A percentile compares a stretch with the other conserved stretches of the same genome.
phyloP scores from a whole-genome alignment of 23 red algal species.

The Gracilaria vermiculophylla region DNA sequence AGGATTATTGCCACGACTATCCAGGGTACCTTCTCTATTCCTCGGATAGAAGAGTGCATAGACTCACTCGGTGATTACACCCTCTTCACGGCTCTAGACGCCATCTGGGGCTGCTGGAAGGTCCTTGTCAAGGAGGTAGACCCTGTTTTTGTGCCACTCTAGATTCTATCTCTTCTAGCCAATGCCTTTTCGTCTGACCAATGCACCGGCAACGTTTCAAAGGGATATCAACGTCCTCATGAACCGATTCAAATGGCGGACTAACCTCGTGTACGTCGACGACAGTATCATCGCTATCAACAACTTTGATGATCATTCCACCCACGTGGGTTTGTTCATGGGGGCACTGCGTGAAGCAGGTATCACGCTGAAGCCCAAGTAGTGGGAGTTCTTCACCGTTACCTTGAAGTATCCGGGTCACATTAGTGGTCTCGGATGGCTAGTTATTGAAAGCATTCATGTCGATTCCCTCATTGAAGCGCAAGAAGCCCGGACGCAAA shows the following conservation, averaged over 20 bases:
- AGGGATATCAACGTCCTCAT: slow-evolving; percentile 49
- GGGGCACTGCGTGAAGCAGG: slow-evolving; percentile 31
- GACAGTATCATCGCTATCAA: background rate
- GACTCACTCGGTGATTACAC: background rate
- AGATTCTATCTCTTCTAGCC: background rate
- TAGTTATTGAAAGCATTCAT: too few relatives aligned
- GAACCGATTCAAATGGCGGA: too few relatives aligned
- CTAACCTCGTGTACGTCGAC: slow-evolving; percentile 5
- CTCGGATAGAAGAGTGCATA: background rate
- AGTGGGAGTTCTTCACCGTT: too few relatives aligned
- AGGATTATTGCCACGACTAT: too few relatives aligned
- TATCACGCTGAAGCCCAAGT: too few relatives aligned
- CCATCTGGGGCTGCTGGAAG: background rate
- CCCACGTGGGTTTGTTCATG: too few relatives aligned
- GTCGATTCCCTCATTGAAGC: background rate
- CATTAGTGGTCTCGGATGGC: too few relatives aligned
- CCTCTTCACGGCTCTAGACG: background rate
- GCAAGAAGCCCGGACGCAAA: background rate
- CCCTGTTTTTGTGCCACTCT: too few relatives aligned
- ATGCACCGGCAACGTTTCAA: slow-evolving; percentile 65
- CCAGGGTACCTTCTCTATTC: background rate
- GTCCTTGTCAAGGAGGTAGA: background rate
- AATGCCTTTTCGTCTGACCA: slow-evolving; percentile 35
- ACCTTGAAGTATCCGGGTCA: background rate
- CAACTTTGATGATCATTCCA: too few relatives aligned